Conservation (phyloP, 345 rosid genomes). For the Brassica juncea region DNA sequence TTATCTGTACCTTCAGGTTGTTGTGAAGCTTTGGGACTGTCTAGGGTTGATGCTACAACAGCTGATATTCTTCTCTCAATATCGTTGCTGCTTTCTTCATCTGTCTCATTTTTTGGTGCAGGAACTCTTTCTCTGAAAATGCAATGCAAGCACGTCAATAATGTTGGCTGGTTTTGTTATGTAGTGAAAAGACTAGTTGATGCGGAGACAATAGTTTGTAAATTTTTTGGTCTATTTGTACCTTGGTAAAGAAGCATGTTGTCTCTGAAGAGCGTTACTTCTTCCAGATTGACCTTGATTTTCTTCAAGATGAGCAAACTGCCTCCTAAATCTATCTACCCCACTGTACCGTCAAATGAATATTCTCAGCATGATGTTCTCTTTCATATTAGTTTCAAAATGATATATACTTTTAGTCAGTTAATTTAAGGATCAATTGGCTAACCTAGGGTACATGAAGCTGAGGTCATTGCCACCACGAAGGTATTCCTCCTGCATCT, state of each 20-base stretch:
- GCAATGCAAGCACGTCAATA: slow-evolving; percentile 16
- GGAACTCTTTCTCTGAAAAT: slow-evolving; percentile 74
- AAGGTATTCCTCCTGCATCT: slow-evolving; percentile 90
- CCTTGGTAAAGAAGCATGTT: slow-evolving; percentile 96
- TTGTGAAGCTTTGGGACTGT: slow-evolving; percentile 48
- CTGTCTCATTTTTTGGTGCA: slow-evolving; percentile 52
- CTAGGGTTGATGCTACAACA: slow-evolving; percentile 50
- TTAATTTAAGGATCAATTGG: slow-evolving; percentile 1
- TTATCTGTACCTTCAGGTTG: slow-evolving; percentile 46
- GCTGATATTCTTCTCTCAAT: slow-evolving; percentile 47
- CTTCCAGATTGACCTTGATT: slow-evolving; percentile 72
- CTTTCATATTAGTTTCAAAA: slow-evolving; percentile 9
- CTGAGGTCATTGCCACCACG: slow-evolving; percentile 85
- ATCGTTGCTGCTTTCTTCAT: slow-evolving; percentile 38
- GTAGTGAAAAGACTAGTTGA: neutral
- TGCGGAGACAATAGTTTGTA: neutral
- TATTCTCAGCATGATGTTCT: neutral
- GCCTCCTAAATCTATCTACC: slow-evolving; percentile 92
- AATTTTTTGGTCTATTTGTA: slow-evolving; percentile 15
- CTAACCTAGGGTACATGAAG: slow-evolving; percentile 95
- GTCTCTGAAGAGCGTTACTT: slow-evolving; percentile 67
- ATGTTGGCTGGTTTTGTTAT: neutral
- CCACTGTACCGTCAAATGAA: slow-evolving; percentile 53
- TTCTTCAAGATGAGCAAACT: slow-evolving; percentile 97
- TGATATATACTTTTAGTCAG: neutral